Conservation (phyloP, 2,329 filamentous ascomycete genomes). For the Amauroascus niger region DNA sequence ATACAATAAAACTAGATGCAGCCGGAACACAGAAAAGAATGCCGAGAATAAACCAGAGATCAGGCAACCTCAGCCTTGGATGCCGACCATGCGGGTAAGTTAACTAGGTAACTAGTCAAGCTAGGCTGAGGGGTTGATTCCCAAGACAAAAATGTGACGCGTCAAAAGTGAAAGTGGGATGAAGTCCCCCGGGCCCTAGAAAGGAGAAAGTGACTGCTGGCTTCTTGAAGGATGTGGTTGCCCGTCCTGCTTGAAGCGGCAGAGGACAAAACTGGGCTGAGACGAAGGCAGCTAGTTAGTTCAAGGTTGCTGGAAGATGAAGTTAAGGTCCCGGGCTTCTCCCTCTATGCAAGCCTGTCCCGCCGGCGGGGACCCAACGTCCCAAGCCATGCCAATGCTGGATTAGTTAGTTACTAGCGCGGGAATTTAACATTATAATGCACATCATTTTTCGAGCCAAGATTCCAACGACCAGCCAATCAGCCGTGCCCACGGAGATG, state of each 20-base stretch:
- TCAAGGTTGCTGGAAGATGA: too few relatives aligned
- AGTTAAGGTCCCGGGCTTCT: too few relatives aligned
- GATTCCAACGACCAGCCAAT: background rate
- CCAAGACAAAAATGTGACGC: background rate
- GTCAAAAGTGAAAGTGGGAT: background rate
- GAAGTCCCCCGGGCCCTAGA: too few relatives aligned
- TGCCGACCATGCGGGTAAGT: background rate
- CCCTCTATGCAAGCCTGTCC: background rate
- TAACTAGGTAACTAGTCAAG: too few relatives aligned
- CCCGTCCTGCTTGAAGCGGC: too few relatives aligned
- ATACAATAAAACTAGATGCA: too few relatives aligned
- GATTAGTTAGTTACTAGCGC: slow-evolving; percentile 3
- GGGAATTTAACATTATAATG: too few relatives aligned
- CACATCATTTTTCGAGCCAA: background rate
- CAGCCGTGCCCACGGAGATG: background rate
- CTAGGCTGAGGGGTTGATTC: background rate
- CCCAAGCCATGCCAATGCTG: too few relatives aligned
- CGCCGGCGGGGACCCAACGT: too few relatives aligned
- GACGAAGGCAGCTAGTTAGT: background rate
- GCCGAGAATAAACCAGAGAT: background rate
- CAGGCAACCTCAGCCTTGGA: background rate
- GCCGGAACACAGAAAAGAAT: background rate
- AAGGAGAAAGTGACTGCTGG: too few relatives aligned
- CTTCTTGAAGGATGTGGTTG: background rate
- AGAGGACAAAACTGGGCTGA: background rate